Evolutionary conservation across 1,284 basidiomycete species (phyloP), one percentile per base, ranked within the genome.

Genomic region (Paramarasmius palmivorus): DNA sequence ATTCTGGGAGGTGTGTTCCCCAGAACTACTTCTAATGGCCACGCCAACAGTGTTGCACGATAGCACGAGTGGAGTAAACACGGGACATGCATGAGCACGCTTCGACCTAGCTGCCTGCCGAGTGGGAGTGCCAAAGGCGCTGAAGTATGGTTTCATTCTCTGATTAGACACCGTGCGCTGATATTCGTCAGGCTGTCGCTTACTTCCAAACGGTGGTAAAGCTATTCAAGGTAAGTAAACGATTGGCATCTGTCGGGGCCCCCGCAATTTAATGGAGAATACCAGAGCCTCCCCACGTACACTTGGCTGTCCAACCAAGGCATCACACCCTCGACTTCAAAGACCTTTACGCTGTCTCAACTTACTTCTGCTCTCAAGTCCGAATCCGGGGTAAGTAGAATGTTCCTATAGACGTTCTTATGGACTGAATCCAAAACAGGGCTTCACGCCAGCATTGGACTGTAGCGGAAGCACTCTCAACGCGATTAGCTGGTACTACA

Each of bases 31-130:
- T 3, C 20, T n/a, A 20, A n/a, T n/a, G 50, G 38, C 23, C 36
- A 37, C 54, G 56, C 47, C 49, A n/a, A n/a, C 53, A 20, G 42
- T 67, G 54, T 34, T 9, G 14, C 17, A 29, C 44, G 49, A 20
- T 52, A 83, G 82, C 86, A 89, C 57, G 87, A 88, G 67, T 90
- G 86, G 88, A 59, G 71, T 25, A 81, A 72, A 20, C 89, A 92
- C 62, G 89, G 89, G n/a, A 91, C 89, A 2, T 91, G 90, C 67
- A 52, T 32, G 49, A 88, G 86, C 63, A 90, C 87, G 1, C 76
- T 92, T 36, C 60, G 78, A 55, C 65, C 79, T 1, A 68, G 69
- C 29, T 91, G 89, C 64, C 71, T 90, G 52, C 82, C 83, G 10
- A 66, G 72, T 26, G 82, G 78, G 14, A 84, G 79, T 57, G 57